A percentile compares a stretch with the other conserved stretches of the same genome.
These are phyloP conservation scores for Rhynchosporium secalis DNA, from an alignment of 2,329 filamentous ascomycete species.

Conservation along the genomic window DNA sequence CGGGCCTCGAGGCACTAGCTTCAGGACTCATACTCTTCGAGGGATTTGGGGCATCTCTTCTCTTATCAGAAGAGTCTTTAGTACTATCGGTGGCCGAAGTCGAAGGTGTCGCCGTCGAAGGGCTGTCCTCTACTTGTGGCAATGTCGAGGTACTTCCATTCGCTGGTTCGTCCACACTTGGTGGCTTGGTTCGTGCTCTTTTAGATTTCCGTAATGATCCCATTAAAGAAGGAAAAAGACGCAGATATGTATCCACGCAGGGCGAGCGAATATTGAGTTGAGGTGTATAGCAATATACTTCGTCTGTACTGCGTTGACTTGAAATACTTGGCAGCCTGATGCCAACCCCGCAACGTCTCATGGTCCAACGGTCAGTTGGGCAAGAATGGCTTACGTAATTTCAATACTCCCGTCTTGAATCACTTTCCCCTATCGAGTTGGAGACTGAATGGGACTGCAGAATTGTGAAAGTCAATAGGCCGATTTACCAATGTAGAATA, in stretches of 20 bases:
- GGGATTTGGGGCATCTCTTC: slow-evolving; percentile 21
- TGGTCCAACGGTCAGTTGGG: neutral
- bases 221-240: slow-evolving; percentile 29
- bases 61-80: slow-evolving; percentile 13
- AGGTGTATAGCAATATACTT: neutral
- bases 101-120: slow-evolving; percentile 16
- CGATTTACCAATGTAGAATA: too few relatives aligned
- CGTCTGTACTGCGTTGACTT: neutral
- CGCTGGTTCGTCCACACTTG: slow-evolving; percentile 27
- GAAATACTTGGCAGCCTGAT: slow-evolving; percentile 19
- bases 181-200: slow-evolving; percentile 30
- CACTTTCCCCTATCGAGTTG: too few relatives aligned
- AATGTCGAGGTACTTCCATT: slow-evolving; percentile 9
- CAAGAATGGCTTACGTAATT: neutral
- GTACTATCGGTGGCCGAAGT: slow-evolving; percentile 14
- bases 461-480: too few relatives aligned
- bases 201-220: slow-evolving; percentile 35
- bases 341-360: slow-evolving; percentile 7
- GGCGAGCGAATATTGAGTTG: neutral
- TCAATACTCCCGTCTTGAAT: neutral
- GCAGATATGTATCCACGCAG: slow-evolving; percentile 13
- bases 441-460: too few relatives aligned
- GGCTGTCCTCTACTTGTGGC: slow-evolving; percentile 13
- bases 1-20: slow-evolving; percentile 23
- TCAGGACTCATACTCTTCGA: slow-evolving; percentile 21